A percentile compares a stretch with the other conserved stretches of the same genome.
These are phyloP conservation scores for Pythium chondricola DNA, from an alignment of 352 stramenopile genomes.

Conservation along the genomic window DNA sequence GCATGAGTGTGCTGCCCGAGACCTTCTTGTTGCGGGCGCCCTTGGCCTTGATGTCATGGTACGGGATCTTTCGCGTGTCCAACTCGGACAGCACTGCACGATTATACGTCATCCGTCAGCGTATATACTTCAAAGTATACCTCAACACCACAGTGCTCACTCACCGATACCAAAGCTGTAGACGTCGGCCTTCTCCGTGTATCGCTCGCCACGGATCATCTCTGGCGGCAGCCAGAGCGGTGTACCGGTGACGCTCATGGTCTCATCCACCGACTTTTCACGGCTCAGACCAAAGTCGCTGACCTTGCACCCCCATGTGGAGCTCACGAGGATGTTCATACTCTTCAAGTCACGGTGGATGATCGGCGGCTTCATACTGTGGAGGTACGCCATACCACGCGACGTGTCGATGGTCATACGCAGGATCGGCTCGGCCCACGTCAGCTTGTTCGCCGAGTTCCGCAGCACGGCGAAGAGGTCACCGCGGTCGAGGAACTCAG, in stretches of 20 bases:
- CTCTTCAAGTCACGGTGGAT: slow-evolving; percentile 98
- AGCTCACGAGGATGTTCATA: slow-evolving; percentile 88
- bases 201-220: slow-evolving; percentile 86
- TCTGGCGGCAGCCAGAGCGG: slow-evolving; percentile 81
- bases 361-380: slow-evolving; percentile 96
- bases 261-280: slow-evolving; percentile 93
- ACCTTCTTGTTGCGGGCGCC: slow-evolving; percentile 81
- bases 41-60: slow-evolving; percentile 85
- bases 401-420: slow-evolving; percentile 89
- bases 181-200: slow-evolving; percentile 85
- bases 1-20: slow-evolving; percentile 80
- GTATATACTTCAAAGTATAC: background rate
- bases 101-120: background rate
- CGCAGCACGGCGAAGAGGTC: slow-evolving; percentile 78
- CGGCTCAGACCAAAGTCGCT: slow-evolving; percentile 97
- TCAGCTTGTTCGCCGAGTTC: slow-evolving; percentile 73
- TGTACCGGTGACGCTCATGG: slow-evolving; percentile 89
- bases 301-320: slow-evolving; percentile 90
- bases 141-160: too few relatives aligned
- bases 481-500: slow-evolving; percentile 79
- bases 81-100: slow-evolving; percentile 72
- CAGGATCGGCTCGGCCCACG: slow-evolving; percentile 82
- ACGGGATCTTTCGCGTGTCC: slow-evolving; percentile 83
- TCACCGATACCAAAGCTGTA: slow-evolving; percentile 86
- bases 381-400: slow-evolving; percentile 96